Base-by-base conservation (phyloP, 768 basidiomycete species). In the Suillus variegatus region DNA sequence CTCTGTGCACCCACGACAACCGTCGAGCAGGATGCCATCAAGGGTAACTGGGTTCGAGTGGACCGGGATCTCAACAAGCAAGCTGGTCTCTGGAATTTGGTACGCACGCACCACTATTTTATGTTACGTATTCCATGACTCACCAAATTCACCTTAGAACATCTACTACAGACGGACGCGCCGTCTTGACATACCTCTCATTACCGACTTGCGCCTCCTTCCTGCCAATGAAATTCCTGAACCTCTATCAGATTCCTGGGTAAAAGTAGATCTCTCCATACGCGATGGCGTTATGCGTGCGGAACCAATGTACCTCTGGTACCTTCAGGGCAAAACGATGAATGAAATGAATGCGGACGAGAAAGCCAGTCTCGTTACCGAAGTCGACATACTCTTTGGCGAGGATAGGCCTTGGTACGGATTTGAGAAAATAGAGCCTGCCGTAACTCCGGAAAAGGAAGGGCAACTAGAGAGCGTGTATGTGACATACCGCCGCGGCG, bases 11-110 rank as follows among this genome's bases (percentile, higher is more conserved):
- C 95, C 0, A 74, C 81, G 1, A 85, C 90, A 1, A 93, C 88
- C 2, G 79, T 81, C 13, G 90, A 93, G 72, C 76, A 90, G 57
- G 92, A 95, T 72, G 88, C 90, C 6, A 85, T 88, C 69, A 88
- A 84, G 68, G 92, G 92, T 0, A 92, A 90, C 70, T 99, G 97
- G 97, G 94, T 97, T 2, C 86, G 91, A 16, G 90, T 99, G 14
- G 87, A 88, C 46, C 83, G 87, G 54, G 91, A 98, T 78, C 76
- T 98, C 41, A 95, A 95, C 73, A 80, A 41, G 80, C 86, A 84
- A 80, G 78, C 73, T 69, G 89, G 81, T 65, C 74, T 85, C 32
- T 90, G 80, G 78, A 88, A 82, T 70, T 76, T 93, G 71, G 88
- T 93, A 67, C 72, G 86, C 76, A 38, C 70, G 86, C 64, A 44